Evolutionary conservation across 192 early-diverging fungal genomes (phyloP), one percentile per base, ranked within the genome.

Genomic region (Podochytrium sp.): DNA sequence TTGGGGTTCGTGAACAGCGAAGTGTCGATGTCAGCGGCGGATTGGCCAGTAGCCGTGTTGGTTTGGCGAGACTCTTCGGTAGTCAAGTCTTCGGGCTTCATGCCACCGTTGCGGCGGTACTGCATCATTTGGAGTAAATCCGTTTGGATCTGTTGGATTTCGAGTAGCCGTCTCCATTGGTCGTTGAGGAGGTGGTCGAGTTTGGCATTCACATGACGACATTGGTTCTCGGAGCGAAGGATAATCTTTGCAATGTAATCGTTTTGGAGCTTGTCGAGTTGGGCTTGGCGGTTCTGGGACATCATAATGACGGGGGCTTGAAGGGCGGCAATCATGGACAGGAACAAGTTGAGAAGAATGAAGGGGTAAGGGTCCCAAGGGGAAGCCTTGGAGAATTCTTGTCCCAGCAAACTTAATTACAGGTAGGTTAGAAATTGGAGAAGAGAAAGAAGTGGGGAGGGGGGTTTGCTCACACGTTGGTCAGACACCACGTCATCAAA

Each of bases 281-380:
- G 78, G 18, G 76, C 27, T 64, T 81, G 80, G 1, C 83, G 30
- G 58, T 84, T 84, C 60, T 84, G 83, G 3, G 80, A 79, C 83
- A 84, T 84, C 83, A 84, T 84, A 56, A 84, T 84, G 53, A 84
- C 57, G 33, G 83, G 83, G 10, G 78, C 83, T 71, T 84, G 83
- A 25, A 77, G 57, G 25, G 80, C 79, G 12, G 83, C 83, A 35
- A 84, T 18, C 58, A 70, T 76, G 23, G 63, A 70, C 50, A 84
- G 57, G 34, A 84, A 69, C 40, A 84, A 62, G 66, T 84, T 84
- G 25, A 84, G 77, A 5, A 84, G 53, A 53, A 78, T 81, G 71
- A 80, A 84, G 16, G 83, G 83, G 42, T 77, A 84, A 20, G 76
- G 70, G 67, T 81, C 80, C 75, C 75, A 84, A 14, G 59, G 53